These are phyloP conservation scores for Rhododendron henanense DNA, from an alignment of 148 eudicot genomes.

Conservation along the genomic window DNA sequence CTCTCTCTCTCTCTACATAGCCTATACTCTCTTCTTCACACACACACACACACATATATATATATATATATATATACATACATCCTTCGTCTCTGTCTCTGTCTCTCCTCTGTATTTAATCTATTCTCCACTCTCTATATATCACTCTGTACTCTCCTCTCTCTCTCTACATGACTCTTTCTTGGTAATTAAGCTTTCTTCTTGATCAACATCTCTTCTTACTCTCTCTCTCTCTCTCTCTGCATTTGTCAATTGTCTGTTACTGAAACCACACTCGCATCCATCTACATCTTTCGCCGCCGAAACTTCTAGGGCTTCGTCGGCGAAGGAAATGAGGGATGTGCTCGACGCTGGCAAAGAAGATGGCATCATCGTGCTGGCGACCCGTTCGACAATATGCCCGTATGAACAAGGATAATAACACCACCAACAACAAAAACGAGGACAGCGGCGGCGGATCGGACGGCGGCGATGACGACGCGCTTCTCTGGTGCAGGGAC, in stretches of 20 bases:
- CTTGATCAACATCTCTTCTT: background rate
- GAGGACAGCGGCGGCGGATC: background rate
- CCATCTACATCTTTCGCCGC: background rate
- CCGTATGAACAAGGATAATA: conserved; percentile 26
- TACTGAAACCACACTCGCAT: background rate
- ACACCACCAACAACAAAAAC: background rate
- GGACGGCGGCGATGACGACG: conserved; percentile 15
- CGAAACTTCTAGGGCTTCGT: background rate
- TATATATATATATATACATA: too few relatives aligned
- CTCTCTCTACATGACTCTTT: background rate
- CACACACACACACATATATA: too few relatives aligned
- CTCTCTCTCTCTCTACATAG: background rate
- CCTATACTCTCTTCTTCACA: background rate
- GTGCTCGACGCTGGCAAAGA: conserved; percentile 22
- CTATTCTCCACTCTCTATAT: background rate
- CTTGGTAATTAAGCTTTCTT: background rate
- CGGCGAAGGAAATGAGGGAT: conserved; percentile 35
- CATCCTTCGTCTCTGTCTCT: background rate
- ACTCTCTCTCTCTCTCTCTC: background rate
- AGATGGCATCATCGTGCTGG: conserved; percentile 33
- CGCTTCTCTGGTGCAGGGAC: conserved; percentile 48
- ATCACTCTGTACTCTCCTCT: background rate
- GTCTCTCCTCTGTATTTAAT: background rate
- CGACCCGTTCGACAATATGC: conserved; percentile 27
- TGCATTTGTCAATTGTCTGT: background rate